Base-by-base conservation (phyloP, 345 rosid species). In the Lumnitzera racemosa region DNA sequence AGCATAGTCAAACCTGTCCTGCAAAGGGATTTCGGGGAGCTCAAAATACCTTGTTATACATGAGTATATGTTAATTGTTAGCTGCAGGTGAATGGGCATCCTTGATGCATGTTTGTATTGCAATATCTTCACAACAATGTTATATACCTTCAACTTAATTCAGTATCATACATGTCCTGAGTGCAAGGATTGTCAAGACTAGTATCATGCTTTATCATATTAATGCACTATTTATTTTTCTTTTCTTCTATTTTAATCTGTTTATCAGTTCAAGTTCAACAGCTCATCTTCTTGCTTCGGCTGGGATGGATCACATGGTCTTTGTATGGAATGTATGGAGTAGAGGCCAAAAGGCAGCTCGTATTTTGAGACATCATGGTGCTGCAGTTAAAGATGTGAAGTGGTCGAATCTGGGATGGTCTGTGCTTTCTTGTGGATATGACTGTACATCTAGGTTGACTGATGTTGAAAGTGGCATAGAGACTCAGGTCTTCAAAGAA, bases 231-330 rank as follows among this genome's bases (percentile, higher is more conserved):
- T 24, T 31, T 49, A 46, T 29, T 49, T 20, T 12, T 61, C 12
- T 14, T 51, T 41, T 8, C 23, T 48, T 63, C 65, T 74, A 72
- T 69, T 70, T 76, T 80, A 71, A 78, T 70, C 64, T 75, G 76
- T 81, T 78, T 69, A 73, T 73, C 67, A 61, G 75, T 75, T 69
- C 70, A 77, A 50, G 79, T 81, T 46, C 81, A 36, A 71, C 91
- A 85, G 96, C 81, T 81, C 90, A 87, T 70, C 95, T 90, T 71
- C 95, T 90, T 75, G 95, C 95, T 70, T 90, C 96, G 66, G 89
- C 89, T 65, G 96, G 95, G 50, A 76, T 88, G 67, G 95, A 90
- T 78, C 85, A 78, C 52, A 65, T 79, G 52, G 73, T 76, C 67
- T 76, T 76, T 72, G 71, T 86, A 64, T 90, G 97, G 96, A 90